Evolutionary conservation across 805 yeast genomes (phyloP), one percentile per base, ranked within the genome.

Genomic region (Ogataea zsoltii): DNA sequence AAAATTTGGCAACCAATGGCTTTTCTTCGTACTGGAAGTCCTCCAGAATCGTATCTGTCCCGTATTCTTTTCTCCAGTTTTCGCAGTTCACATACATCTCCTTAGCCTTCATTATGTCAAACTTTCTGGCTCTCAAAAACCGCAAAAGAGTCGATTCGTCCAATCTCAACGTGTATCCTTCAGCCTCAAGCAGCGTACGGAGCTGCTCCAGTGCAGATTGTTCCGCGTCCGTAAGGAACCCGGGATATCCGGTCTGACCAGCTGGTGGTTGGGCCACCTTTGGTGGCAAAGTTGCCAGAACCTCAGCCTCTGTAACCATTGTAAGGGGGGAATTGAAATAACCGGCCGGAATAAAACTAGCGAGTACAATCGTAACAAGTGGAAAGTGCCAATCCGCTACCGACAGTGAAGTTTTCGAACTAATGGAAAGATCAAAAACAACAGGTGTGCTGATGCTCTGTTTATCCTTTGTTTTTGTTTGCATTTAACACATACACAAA

Each of bases 11-110:
- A 54, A 91, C 97, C 41, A 80, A 67, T 21, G 94, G 86, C 72
- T 94, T 94, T 73, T 94, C 99, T n/a, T 80, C 82, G 71, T 92
- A 94, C 50, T 87, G 82, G 77, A 92, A 94, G 64, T 89, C 96
- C 56, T 76, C 73, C 61, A 94, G 75, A 53, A 94, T 85, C 37
- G 92, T 88, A 69, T 92, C 85, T 29, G 90, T 81, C 51, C 96
- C 97, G 56, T 76, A 89, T 50, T 83, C 87, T 61, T 78, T 70
- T 67, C 99, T 83, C 99, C 99, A 94, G 50, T 78, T 79, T 71
- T 94, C 97, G 69, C 97, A 91, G 50, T 78, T 82, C 48, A 74
- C 79, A 63, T 76, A 90, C 99, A 94, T 94, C 50, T 76, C 80
- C 60, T 77, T 76, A 23, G 99, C 87, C 60, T 83, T 79, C 48